phyloP scores from a whole-genome alignment of 73 alveolate genomes.

The Tetrahymena elliotti region DNA sequence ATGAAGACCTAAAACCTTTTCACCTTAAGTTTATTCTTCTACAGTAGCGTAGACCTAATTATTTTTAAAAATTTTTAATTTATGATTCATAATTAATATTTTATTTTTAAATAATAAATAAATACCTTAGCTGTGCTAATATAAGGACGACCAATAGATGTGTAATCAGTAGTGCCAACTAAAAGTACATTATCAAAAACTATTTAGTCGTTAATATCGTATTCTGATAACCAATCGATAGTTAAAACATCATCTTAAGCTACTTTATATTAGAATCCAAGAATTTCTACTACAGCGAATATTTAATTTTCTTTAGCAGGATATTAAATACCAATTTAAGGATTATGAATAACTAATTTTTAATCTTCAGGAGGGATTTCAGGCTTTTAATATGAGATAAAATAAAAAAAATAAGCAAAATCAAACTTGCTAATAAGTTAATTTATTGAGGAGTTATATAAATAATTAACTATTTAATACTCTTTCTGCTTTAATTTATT shows the following conservation, averaged over 20 bases:
- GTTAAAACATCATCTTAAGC: constrained; percentile 40
- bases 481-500: neutral
- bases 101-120: neutral
- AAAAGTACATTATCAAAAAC: constrained; percentile 49
- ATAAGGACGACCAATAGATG: constrained; percentile 57
- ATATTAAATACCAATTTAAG: constrained; percentile 21
- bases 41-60: constrained; percentile 34
- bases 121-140: constrained; percentile 39
- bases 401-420: neutral
- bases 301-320: constrained; percentile 46
- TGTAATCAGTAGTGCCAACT: constrained; percentile 56
- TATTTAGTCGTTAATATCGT: constrained; percentile 36
- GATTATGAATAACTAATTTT: constrained; percentile 22
- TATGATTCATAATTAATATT: neutral
- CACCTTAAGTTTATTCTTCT: constrained; percentile 49
- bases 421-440: neutral
- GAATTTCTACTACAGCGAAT: constrained; percentile 43
- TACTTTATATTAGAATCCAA: constrained; percentile 47
- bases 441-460: neutral
- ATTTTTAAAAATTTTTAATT: neutral
- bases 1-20: constrained; percentile 46
- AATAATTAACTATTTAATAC: neutral
- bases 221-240: constrained; percentile 22
- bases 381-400: neutral
- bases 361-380: constrained; percentile 41